Percentiles rank a stretch among this genome's conserved stretches.
These are phyloP conservation scores for Calocera cornea DNA, from an alignment of 768 basidiomycete species.

Conservation along the genomic window DNA sequence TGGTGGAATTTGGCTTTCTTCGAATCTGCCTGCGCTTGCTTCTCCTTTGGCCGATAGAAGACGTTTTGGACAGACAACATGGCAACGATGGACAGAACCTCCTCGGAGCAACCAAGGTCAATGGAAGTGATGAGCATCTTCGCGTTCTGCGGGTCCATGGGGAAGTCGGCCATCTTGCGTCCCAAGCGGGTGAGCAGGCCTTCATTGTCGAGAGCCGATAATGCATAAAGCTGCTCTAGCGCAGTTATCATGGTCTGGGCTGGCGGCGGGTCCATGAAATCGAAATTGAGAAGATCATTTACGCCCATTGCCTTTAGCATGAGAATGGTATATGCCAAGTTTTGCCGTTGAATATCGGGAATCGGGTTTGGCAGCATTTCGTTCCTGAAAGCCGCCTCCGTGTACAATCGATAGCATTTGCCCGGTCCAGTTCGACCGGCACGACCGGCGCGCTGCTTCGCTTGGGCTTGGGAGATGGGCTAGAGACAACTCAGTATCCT, in stretches of 20 bases:
- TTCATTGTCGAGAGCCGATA: constrained; percentile 94
- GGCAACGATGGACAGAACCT: constrained; percentile 90
- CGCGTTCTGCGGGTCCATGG: constrained; percentile 88
- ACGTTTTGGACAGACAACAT: constrained; percentile 95
- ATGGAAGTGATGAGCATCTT: constrained; percentile 99
- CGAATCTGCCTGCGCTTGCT: constrained; percentile 96
- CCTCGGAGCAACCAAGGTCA: constrained; percentile 94
- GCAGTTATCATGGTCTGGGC: constrained; percentile 95
- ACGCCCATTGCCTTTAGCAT: constrained; percentile 98
- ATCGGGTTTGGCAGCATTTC: constrained; percentile 98
- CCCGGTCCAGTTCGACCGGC: constrained; percentile 97
- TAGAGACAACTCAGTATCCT: constrained; percentile 10
- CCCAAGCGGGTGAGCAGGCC: constrained; percentile 87
- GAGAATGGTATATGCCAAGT: constrained; percentile 81
- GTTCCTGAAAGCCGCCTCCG: constrained; percentile 94
- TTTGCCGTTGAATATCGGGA: constrained; percentile 93
- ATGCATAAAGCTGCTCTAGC: constrained; percentile 81
- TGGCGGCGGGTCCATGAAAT: constrained; percentile 99
- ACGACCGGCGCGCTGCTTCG: constrained; percentile 86
- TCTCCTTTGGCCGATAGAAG: constrained; percentile 98
- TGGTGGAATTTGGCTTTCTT: constrained; percentile 99
- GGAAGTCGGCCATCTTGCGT: constrained; percentile 99
- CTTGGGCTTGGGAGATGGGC: constrained; percentile 97
- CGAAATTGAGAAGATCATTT: constrained; percentile 93
- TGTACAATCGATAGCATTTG: constrained; percentile 95